A percentile compares a stretch with the other conserved stretches of the same genome.
phyloP scores from a whole-genome alignment of 352 stramenopile species.

The Thalassiosira sp. region DNA sequence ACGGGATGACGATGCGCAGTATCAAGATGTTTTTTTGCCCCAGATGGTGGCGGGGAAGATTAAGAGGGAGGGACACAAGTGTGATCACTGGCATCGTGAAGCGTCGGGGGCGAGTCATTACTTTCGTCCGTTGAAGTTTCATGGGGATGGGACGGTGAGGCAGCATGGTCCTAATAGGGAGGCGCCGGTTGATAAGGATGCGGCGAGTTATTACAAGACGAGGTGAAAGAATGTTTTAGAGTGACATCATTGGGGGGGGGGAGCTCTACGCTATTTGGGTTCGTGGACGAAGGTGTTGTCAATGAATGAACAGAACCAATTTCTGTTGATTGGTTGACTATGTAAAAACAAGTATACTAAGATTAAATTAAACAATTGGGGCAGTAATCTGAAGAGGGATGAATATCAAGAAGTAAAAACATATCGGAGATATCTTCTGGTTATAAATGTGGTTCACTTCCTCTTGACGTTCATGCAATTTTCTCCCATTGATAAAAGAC shows the following conservation, averaged over 20 bases:
- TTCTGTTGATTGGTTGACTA: neutral
- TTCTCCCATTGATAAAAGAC: no score
- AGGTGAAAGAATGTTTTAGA: constrained; percentile 51
- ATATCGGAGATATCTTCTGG: no score
- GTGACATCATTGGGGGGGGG: neutral
- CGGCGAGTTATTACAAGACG: constrained; percentile 70
- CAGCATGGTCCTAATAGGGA: constrained; percentile 75
- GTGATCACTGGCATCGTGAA: constrained; percentile 67
- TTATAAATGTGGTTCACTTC: no score
- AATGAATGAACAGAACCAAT: neutral
- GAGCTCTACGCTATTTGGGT: neutral
- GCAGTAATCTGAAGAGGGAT: no score
- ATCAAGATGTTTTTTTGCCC: constrained; percentile 82
- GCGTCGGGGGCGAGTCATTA: constrained; percentile 74
- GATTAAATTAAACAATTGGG: neutral
- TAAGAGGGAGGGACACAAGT: constrained; percentile 62
- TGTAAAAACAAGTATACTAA: constrained; percentile 6
- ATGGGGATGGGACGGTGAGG: constrained; percentile 70
- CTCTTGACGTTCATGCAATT: no score
- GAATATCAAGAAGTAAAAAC: no score
- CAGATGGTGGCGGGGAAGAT: constrained; percentile 58
- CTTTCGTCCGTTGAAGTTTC: constrained; percentile 79
- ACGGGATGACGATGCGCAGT: constrained; percentile 67
- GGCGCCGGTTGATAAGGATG: constrained; percentile 48
- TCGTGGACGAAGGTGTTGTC: neutral